Percentiles rank a stretch among this genome's conserved stretches.
Conservation (phyloP, 2,329 filamentous ascomycete species). For the Fusarium graminum region DNA sequence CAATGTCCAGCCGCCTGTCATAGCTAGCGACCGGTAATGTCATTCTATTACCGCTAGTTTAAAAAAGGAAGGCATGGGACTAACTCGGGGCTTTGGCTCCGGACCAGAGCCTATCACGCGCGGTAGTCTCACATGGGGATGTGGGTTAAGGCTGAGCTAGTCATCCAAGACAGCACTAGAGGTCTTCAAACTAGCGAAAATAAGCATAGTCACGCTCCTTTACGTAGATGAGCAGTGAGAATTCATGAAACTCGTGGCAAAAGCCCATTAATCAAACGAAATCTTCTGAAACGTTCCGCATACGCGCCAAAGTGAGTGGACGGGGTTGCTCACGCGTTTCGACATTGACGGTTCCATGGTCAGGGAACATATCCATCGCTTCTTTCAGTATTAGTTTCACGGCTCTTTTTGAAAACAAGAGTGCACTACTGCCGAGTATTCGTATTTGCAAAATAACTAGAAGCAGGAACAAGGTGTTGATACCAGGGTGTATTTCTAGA, state of each 20-base stretch:
- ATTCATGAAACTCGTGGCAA: background rate
- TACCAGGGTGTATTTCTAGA: background rate
- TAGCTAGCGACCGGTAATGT: too few species aligned
- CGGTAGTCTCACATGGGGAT: background rate
- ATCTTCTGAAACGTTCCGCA: too few species aligned
- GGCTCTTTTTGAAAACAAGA: background rate
- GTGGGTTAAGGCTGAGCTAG: background rate
- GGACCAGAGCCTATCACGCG: background rate
- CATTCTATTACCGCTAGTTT: background rate
- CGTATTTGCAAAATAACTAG: background rate
- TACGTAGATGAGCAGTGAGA: background rate
- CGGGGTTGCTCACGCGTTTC: background rate
- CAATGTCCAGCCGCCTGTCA: too few species aligned
- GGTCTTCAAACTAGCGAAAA: background rate
- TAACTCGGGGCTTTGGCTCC: constrained; percentile 1
- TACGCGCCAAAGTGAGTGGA: too few species aligned
- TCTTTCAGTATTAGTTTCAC: background rate
- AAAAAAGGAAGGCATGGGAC: constrained; percentile 1
- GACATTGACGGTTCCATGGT: background rate
- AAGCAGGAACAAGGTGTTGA: background rate
- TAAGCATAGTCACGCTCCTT: constrained; percentile 8
- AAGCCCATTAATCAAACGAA: too few species aligned
- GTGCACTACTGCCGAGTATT: background rate
- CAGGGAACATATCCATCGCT: background rate
- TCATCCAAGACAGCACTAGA: background rate